These are phyloP conservation scores for Fusarium xyrophilum DNA, from an alignment of 2,329 filamentous ascomycete species.

Conservation along the genomic window DNA sequence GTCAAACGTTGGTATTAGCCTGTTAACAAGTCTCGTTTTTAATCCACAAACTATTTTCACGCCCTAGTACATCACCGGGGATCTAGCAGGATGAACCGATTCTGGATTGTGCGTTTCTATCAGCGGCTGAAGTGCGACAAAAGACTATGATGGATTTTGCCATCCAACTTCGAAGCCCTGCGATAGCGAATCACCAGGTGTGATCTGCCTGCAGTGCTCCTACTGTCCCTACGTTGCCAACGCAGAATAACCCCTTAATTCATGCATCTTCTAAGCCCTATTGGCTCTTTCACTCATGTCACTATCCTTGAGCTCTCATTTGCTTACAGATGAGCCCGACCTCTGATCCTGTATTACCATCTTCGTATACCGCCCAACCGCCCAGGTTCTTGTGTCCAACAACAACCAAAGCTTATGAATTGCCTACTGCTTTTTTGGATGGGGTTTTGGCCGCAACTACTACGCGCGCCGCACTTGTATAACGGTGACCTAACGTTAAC, in stretches of 20 bases:
- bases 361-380: conserved; percentile 11
- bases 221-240: conserved; percentile 1
- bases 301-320: neutral
- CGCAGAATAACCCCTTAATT: conserved; percentile 2
- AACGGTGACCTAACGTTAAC: conserved; percentile 7
- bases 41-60: neutral
- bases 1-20: neutral
- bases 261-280: neutral
- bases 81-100: neutral
- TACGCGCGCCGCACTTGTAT: conserved; percentile 22
- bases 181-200: neutral
- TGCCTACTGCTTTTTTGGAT: neutral
- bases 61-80: neutral
- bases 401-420: neutral
- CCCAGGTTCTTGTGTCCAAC: neutral
- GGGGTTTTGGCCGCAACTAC: neutral
- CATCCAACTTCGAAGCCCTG: neutral
- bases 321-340: neutral
- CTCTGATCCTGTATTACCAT: conserved; percentile 9
- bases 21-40: neutral
- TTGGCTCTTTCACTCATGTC: neutral
- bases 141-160: neutral
- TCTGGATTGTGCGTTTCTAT: neutral
- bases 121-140: neutral
- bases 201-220: conserved; percentile 1